Evolutionary conservation across 441 rosid genomes (phyloP).

Genomic region (Euphorbia celastroides): DNA sequence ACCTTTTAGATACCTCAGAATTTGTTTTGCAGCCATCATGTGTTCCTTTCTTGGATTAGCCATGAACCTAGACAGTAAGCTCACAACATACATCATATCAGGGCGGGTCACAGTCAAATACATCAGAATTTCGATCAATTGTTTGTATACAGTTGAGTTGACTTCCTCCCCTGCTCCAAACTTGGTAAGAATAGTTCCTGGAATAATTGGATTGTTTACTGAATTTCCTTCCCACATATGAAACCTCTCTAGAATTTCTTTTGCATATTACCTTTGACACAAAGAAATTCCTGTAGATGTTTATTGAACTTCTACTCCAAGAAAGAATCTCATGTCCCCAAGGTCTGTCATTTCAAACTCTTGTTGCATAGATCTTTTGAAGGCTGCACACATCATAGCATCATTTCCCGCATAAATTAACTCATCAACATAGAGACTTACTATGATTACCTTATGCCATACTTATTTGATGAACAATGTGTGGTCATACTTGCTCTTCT

Average conservation of each 20-base stretch:
- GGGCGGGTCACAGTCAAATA: slow-evolving; percentile 2
- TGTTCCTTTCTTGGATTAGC: slow-evolving; percentile 6
- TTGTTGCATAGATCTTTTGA: not conserved
- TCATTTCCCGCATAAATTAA: not conserved
- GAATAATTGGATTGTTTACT: not conserved
- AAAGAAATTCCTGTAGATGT: not conserved
- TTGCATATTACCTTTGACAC: slow-evolving; percentile 5
- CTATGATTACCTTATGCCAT: not conserved
- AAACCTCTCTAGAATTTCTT: not conserved
- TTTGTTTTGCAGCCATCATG: not conserved
- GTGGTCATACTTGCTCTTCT: not conserved
- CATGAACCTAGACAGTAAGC: not conserved
- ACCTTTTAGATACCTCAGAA: not conserved
- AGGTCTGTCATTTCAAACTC: not conserved
- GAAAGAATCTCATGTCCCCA: not conserved
- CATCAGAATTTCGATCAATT: no score
- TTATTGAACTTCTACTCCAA: slow-evolving; percentile 2
- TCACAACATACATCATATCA: slow-evolving; percentile 2
- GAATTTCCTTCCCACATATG: not conserved
- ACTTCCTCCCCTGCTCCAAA: no score
- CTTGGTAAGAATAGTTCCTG: no score
- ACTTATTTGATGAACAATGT: not conserved
- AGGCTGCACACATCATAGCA: not conserved
- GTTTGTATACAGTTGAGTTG: no score
- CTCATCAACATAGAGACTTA: slow-evolving; percentile 10